These are phyloP conservation scores for Xerocomellus intermedius DNA, from an alignment of 768 basidiomycete species.

Conservation along the genomic window DNA sequence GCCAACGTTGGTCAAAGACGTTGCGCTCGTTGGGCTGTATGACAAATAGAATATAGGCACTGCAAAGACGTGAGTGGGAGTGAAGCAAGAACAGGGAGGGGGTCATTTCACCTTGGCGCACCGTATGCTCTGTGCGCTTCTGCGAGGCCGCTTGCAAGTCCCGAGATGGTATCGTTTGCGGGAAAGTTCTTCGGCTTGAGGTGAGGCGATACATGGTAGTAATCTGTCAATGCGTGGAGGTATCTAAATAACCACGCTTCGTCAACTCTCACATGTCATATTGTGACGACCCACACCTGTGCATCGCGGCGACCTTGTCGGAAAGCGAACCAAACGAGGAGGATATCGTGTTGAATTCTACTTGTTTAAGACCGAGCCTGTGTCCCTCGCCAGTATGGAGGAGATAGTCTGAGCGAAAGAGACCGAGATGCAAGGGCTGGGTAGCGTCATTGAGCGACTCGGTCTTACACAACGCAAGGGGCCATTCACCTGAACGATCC, in stretches of 20 bases:
- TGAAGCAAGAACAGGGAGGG: background rate
- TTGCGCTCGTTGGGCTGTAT: conserved; percentile 88
- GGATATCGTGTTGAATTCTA: conserved; percentile 98
- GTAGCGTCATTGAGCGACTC: conserved; percentile 4
- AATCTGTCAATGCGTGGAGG: conserved; percentile 61
- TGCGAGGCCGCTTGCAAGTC: conserved; percentile 73
- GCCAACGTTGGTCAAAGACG: conserved; percentile 87
- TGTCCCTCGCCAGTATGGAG: conserved; percentile 54
- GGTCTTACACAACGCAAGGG: background rate
- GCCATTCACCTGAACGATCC: conserved; percentile 48
- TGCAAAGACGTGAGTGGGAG: conserved; percentile 16
- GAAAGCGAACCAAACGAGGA: conserved; percentile 86
- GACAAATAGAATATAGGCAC: conserved; percentile 77
- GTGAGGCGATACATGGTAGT: conserved; percentile 57
- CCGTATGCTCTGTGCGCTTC: conserved; percentile 77
- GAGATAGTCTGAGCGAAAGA: conserved; percentile 95
- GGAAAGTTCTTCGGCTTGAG: conserved; percentile 64
- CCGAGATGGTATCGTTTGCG: conserved; percentile 63
- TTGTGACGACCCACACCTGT: conserved; percentile 59
- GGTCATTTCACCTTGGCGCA: conserved; percentile 42
- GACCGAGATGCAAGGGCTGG: conserved; percentile 80
- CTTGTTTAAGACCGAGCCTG: conserved; percentile 70
- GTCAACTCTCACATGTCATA: background rate
- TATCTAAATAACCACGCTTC: conserved; percentile 48
- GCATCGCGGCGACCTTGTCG: conserved; percentile 63